These are phyloP conservation scores for Saxispiralis lemnorum DNA, from an alignment of 495 filamentous ascomycete species.

Conservation along the genomic window DNA sequence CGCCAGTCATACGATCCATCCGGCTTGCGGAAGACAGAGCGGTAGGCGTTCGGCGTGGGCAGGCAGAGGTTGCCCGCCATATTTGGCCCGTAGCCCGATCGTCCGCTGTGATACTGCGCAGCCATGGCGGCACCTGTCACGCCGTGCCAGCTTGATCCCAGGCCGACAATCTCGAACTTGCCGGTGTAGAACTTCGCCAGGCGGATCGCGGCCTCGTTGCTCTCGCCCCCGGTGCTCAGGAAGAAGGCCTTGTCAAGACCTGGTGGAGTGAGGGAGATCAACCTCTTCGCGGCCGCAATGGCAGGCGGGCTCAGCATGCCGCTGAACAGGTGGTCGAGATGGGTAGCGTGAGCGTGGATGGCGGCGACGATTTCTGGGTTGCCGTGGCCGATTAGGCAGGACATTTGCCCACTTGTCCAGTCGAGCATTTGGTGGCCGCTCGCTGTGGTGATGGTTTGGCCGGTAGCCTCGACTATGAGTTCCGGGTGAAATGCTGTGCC, in stretches of 20 bases:
- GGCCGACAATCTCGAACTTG: constrained; percentile 38
- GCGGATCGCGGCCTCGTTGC: constrained; percentile 37
- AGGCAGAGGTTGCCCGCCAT: constrained; percentile 29
- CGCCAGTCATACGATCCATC: constrained; percentile 41
- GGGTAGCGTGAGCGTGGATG: constrained; percentile 25
- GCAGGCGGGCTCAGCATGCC: constrained; percentile 39
- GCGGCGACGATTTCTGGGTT: constrained; percentile 38
- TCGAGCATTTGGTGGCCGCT: constrained; percentile 1
- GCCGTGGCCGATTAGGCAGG: constrained; percentile 37
- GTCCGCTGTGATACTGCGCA: not conserved
- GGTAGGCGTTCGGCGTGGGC: constrained; percentile 37
- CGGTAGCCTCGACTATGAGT: not conserved
- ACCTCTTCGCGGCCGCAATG: constrained; percentile 28
- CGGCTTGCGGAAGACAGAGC: constrained; percentile 31
- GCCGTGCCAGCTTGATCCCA: constrained; percentile 38
- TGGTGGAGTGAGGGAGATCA: constrained; percentile 28
- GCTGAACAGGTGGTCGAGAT: constrained; percentile 37
- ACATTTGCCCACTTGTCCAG: constrained; percentile 37
- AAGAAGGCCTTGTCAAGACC: constrained; percentile 38
- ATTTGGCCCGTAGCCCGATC: constrained; percentile 2
- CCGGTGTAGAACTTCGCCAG: constrained; percentile 40
- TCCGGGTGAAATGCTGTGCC: not conserved
- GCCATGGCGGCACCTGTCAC: constrained; percentile 26
- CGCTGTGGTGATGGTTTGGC: not conserved
- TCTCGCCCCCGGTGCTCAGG: constrained; percentile 37